phyloP scores from a whole-genome alignment of 2,329 filamentous ascomycete species.

The Aspergillus arachidicola region DNA sequence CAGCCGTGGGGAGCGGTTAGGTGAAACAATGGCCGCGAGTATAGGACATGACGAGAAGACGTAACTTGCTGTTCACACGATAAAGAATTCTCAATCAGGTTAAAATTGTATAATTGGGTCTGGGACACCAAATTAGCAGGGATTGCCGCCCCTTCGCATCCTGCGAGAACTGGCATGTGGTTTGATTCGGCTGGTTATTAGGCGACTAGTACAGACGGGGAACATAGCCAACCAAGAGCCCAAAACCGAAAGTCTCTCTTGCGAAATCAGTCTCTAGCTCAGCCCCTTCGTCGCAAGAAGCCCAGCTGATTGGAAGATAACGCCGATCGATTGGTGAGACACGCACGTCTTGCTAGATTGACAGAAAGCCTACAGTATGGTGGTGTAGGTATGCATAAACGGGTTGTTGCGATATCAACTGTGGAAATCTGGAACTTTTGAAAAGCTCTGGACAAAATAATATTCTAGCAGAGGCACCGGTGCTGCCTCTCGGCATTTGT shows the following conservation, averaged over 20 bases:
- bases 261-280: not conserved
- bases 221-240: not conserved
- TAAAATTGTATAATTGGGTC: not conserved
- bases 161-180: not conserved
- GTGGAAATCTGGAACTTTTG: not conserved
- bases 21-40: slow-evolving; percentile 37
- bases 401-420: not conserved
- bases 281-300: not conserved
- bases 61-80: not conserved
- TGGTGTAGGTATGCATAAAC: not conserved
- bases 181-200: not conserved
- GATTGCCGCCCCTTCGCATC: not conserved
- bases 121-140: not conserved
- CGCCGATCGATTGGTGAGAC: not conserved
- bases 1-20: slow-evolving; percentile 41
- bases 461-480: not conserved
- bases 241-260: not conserved
- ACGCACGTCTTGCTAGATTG: not conserved
- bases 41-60: not conserved
- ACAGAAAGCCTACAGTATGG: not conserved
- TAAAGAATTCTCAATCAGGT: not conserved
- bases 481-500: not conserved
- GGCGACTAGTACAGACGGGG: not conserved
- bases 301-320: not conserved
- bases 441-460: not conserved